Evolutionary conservation across 2,329 filamentous ascomycete genomes (phyloP), one percentile per base, ranked within the genome.

Genomic region (Fusarium kyushuense): DNA sequence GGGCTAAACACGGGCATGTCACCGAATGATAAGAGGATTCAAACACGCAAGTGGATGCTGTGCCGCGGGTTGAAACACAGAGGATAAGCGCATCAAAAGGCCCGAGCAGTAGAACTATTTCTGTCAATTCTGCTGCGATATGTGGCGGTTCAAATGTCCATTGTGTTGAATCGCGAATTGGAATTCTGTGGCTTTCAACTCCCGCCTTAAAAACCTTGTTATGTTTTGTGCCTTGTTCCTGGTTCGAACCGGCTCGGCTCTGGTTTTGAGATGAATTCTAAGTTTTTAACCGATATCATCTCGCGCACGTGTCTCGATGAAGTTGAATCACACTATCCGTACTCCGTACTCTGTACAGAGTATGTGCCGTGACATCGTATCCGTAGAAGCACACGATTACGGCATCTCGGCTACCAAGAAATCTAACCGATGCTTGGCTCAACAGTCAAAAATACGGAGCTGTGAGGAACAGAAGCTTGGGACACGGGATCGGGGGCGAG

Each of bases 351-450:
- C 19, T 30, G 17, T 25, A 25, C 25, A 25, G 5, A n/a, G 19
- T 25, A 54, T 32, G 43, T n/a, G n/a, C n/a, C n/a, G n/a, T n/a
- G n/a, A n/a, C n/a, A n/a, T n/a, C 35, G 27, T 53, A 42, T 41
- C 49, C 49, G 35, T 32, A 47, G 48, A 52, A 38, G 46, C 36
- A 61, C 65, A 49, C 41, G 65, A 69, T 52, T 41, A 68, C 65
- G 65, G 65, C 40, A 58, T 43, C 40, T 69, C 65, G 65, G 65
- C 65, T 57, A 58, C 65, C 65, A 69, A 66, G 61, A 41, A 46
- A 48, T 36, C 54, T 25, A 53, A 42, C 41, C 27, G 43, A 53
- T 43, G 43, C 65, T 56, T 46, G 54, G 54, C 58, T 43, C 23
- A 42, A 54, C 40, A 19, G 48, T 19, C 35, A 46, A 27, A 40